These are phyloP conservation scores for Tulasnella sp. DNA, from an alignment of 768 basidiomycete species.

Conservation along the genomic window DNA sequence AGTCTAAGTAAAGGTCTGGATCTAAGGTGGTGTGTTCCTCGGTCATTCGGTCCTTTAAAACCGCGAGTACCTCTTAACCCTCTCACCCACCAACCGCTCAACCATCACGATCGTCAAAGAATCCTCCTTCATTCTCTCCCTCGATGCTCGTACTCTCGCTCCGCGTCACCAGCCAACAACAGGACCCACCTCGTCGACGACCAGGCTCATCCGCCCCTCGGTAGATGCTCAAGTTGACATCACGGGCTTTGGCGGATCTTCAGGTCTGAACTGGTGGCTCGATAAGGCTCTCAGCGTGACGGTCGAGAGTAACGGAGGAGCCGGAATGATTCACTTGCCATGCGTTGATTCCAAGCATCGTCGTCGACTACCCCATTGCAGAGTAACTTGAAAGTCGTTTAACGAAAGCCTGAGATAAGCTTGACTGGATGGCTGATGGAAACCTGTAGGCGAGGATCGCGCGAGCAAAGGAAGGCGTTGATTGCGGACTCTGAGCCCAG, in stretches of 20 bases:
- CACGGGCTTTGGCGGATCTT: conserved; percentile 53
- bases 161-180: conserved; percentile 28
- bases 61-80: conserved; percentile 53
- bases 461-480: conserved; percentile 46
- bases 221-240: conserved; percentile 71
- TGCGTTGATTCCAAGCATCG: conserved; percentile 80
- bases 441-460: conserved; percentile 48
- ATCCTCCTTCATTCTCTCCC: conserved; percentile 67
- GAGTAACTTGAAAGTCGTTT: conserved; percentile 22
- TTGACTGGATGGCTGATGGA: conserved; percentile 71
- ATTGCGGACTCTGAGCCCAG: conserved; percentile 70
- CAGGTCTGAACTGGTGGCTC: conserved; percentile 74
- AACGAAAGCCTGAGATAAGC: conserved; percentile 43
- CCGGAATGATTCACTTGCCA: conserved; percentile 78
- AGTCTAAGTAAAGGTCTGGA: neutral
- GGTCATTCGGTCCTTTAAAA: conserved; percentile 42
- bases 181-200: conserved; percentile 12
- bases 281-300: conserved; percentile 58
- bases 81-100: conserved; percentile 57
- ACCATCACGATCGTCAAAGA: conserved; percentile 56
- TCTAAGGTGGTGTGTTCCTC: neutral
- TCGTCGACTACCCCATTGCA: conserved; percentile 67
- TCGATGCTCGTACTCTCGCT: conserved; percentile 62
- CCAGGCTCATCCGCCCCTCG: conserved; percentile 28
- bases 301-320: conserved; percentile 72